Evolutionary conservation across 2,329 filamentous ascomycete species (phyloP), one percentile per base, ranked within the genome.

Genomic region (Phyllosticta citribraziliensis): DNA sequence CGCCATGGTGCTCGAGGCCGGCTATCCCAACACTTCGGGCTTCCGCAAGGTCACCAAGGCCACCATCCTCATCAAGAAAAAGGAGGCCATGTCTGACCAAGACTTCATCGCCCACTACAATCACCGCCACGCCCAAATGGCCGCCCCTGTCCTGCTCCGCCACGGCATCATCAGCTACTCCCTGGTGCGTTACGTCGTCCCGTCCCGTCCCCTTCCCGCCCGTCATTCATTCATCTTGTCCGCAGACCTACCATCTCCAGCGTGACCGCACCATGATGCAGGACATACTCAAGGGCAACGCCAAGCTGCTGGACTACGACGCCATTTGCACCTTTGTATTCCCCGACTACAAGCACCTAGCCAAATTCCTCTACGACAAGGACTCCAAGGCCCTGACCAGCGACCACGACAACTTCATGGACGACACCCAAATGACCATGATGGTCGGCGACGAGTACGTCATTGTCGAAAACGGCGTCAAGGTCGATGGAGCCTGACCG

Each of bases 301-400:
- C 75, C 9, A 68, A 72, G 57, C 69, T 79, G 62, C 65, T 76
- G 56, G 72, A 76, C 57, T 78, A 77, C 66, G 76, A 79, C 64
- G 77, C 77, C 56, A 78, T 79, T 35, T 79, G 77, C 69, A 78
- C 75, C 11, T 78, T 78, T 66, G 75, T 77, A 59, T 79, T 79
- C 63, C 72, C 72, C 56, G 76, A 78, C 65, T 79, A 78, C 62
- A 70, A 73, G 58, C 70, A 72, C n/a, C 72, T 78, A 58, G 76
- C 76, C 27, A 73, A 70, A 64, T 79, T 78, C 67, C 69, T 79
- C 68, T 78, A 76, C 66, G 75, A 79, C 66, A 74, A 75, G 53
- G 75, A 74, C 2, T 73, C 71, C 24, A 76, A 76, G n/a, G 75
- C 72, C 11, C 63, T 74, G 50, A 71, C 68, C 33, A 61, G 62